Percentiles rank a stretch among this genome's conserved stretches.
Conservation (phyloP, 202 grass and related monocot species). For the Schoenoplectus triqueter region DNA sequence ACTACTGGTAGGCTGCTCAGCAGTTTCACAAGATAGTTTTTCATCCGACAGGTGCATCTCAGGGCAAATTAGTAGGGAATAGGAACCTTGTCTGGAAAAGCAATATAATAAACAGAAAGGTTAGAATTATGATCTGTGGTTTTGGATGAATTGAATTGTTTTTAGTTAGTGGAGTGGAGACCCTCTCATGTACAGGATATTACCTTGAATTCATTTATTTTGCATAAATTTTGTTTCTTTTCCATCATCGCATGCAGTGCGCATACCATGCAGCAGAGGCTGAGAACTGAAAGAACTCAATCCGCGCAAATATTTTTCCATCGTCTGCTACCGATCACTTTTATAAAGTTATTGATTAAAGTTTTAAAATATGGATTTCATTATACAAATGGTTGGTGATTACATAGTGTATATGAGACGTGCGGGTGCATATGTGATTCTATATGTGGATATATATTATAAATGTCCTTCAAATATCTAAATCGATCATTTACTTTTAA, state of each 20-base stretch:
- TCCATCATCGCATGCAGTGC: not conserved
- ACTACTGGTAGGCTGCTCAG: slow-evolving; percentile 1
- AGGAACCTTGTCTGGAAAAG: slow-evolving; percentile 30
- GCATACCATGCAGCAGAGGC: too few species aligned
- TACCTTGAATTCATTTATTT: slow-evolving; percentile 31
- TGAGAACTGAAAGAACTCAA: too few species aligned
- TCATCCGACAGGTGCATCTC: not conserved
- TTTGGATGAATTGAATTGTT: slow-evolving; percentile 25
- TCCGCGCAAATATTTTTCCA: too few species aligned
- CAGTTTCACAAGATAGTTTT: not conserved
- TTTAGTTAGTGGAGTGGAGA: slow-evolving; percentile 35
- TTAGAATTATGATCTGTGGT: slow-evolving; percentile 23
- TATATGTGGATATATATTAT: too few species aligned
- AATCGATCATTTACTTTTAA: too few species aligned
- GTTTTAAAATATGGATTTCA: too few species aligned
- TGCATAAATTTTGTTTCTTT: not conserved
- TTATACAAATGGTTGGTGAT: too few species aligned
- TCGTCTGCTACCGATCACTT: too few species aligned
- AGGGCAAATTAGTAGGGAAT: not conserved
- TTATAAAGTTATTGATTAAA: too few species aligned
- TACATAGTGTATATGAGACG: too few species aligned
- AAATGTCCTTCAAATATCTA: too few species aligned
- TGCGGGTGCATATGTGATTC: too few species aligned
- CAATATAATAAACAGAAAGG: slow-evolving; percentile 17
- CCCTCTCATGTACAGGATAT: slow-evolving; percentile 32